Evolutionary conservation across 2,329 filamentous ascomycete species (phyloP).

Genomic region (Colletotrichum tropicicola): DNA sequence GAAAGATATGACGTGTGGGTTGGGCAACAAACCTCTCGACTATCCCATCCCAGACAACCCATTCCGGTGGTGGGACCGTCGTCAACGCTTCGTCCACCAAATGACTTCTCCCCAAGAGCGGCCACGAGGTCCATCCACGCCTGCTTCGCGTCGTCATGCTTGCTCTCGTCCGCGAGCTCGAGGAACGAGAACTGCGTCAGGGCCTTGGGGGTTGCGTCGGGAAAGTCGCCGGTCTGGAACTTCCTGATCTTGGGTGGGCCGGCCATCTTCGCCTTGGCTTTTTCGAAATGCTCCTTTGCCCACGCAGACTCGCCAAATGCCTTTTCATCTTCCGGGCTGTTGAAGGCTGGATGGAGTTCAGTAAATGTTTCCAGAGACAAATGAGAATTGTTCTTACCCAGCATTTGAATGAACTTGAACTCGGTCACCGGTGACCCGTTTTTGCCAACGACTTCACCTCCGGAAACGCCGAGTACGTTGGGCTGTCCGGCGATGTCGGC

Average conservation of each 20-base stretch:
- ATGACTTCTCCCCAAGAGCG: not conserved
- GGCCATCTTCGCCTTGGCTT: not conserved
- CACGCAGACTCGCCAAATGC: conserved; percentile 16
- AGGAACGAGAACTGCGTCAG: conserved; percentile 12
- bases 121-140: conserved; percentile 18
- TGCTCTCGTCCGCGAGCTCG: conserved; percentile 9
- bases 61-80: conserved; percentile 7
- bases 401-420: conserved; percentile 21
- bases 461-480: conserved; percentile 4
- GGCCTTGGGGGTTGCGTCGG: conserved; percentile 1
- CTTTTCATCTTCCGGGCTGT: conserved; percentile 9
- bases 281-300: conserved; percentile 6
- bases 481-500: conserved; percentile 14
- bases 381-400: not conserved
- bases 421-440: conserved; percentile 7
- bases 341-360: not conserved
- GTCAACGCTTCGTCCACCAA: conserved; percentile 3
- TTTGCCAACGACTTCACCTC: conserved; percentile 16
- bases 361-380: not conserved
- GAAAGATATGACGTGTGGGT: not conserved
- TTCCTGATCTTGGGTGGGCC: conserved; percentile 7
- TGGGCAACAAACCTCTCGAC: conserved; percentile 19
- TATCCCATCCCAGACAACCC: conserved; percentile 24
- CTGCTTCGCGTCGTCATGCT: conserved; percentile 17
- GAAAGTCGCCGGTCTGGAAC: conserved; percentile 13